Percentiles rank a stretch among this genome's conserved stretches.
Conservation (phyloP, 257 asterid genomes). For the Henckelia pumila region DNA sequence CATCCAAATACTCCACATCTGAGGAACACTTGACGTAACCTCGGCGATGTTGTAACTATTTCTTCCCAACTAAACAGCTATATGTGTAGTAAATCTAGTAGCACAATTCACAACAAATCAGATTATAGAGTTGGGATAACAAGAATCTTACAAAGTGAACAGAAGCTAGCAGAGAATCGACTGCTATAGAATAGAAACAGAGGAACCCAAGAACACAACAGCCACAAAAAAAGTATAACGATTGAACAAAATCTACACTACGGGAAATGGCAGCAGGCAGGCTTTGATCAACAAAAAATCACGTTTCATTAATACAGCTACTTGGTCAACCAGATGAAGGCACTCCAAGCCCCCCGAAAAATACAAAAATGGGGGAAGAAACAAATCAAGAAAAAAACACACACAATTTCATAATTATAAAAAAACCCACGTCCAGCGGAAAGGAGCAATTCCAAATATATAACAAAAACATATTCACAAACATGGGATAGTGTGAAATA, state of each 20-base stretch:
- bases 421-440: neutral
- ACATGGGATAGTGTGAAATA: constrained; percentile 1
- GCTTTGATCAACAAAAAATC: constrained; percentile 21
- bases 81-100: neutral
- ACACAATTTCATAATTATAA: neutral
- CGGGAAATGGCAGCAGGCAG: constrained; percentile 2
- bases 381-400: neutral
- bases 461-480: constrained; percentile 20
- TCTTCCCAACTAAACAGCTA: neutral
- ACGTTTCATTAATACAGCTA: constrained; percentile 22
- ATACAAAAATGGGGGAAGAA: neutral
- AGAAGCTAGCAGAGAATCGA: neutral
- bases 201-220: constrained; percentile 19
- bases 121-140: constrained; percentile 9
- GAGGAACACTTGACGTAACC: constrained; percentile 14
- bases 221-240: too few relatives aligned
- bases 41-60: neutral
- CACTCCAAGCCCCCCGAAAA: constrained; percentile 17
- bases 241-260: constrained; percentile 21
- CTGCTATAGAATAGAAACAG: constrained; percentile 6
- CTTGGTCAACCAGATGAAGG: constrained; percentile 36
- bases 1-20: constrained; percentile 40
- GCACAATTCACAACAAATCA: neutral
- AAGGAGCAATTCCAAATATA: constrained; percentile 12
- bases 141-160: neutral